Percentiles rank a stretch among this genome's conserved stretches.
Conservation (phyloP, 164 flowering plant genomes). For the Tetrastigma voinierianum region DNA sequence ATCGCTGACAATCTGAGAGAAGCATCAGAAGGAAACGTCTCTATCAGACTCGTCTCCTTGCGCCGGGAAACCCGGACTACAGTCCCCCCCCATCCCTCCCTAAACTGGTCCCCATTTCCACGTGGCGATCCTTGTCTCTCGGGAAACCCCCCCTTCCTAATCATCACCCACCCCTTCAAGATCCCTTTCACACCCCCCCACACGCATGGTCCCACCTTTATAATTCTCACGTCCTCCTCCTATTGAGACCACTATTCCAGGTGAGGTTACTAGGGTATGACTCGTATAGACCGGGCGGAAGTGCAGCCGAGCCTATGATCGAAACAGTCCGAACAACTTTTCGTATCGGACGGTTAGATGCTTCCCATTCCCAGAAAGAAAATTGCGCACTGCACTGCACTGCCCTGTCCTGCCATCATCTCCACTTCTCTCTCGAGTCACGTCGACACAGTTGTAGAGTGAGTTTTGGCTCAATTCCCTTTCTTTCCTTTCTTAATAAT, state of each 20-base stretch:
- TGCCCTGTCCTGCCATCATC: no score
- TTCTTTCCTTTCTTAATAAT: no score
- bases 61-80: constrained; percentile 74
- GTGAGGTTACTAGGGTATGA: no score
- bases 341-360: neutral
- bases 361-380: neutral
- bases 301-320: no score
- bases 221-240: no score
- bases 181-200: neutral
- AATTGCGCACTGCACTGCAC: no score
- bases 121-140: no score
- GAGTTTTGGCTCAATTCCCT: no score
- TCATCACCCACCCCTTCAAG: neutral
- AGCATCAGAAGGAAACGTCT: constrained; percentile 44
- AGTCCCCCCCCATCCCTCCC: constrained; percentile 26
- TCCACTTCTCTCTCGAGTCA: neutral
- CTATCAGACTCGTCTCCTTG: constrained; percentile 52
- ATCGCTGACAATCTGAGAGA: constrained; percentile 48
- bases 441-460: constrained; percentile 2
- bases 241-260: no score
- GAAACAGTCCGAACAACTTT: neutral
- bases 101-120: constrained; percentile 1
- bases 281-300: no score
- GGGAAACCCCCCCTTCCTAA: constrained; percentile 3
- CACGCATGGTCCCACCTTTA: neutral